Base-by-base conservation (phyloP, 2,329 filamentous ascomycete genomes). In the Talaromyces amestolkiae region DNA sequence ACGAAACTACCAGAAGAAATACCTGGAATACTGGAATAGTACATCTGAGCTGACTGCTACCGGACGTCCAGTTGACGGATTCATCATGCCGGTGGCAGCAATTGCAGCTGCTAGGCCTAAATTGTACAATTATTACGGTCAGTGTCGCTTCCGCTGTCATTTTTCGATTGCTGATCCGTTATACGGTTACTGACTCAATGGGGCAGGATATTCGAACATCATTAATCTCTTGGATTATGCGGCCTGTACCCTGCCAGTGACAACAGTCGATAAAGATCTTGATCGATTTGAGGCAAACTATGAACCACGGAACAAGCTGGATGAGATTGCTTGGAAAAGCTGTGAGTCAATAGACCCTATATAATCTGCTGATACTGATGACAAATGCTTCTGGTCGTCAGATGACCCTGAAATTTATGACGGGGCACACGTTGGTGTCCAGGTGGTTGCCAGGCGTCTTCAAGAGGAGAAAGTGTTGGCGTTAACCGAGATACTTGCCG, bases 1-100 rank as follows among this genome's bases (percentile, higher is more conserved):
- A 37, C 22, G 53, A 39, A 37, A 37, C 5, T 56, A 37, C 33
- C 53, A 56, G 53, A 56, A 37, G 33, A 37, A 22, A 15, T 56
- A 56, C 24, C 9, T 56, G 11, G 53, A 56, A 22, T 56, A 56
- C 33, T 56, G 53, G 53, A 56, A 56, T 37, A 56, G 31, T 17
- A 56, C 53, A 35, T 22, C 53, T 39, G 53, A 37, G n/a, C 6
- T 39, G 31, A 56, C 53, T 37, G n/a, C 31, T 39, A 37, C 53
- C n/a, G 53, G 78, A 43, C 69, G 74, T 72, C 1, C 73, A 79
- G 82, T 86, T 0, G 85, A 86, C 67, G 84, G 82, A 0, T 72
- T 87, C 1, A 81, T 87, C 13, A 78, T 80, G 67, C 82, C 84
- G 0, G 70, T 84, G 9, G 82, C 83, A 2, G 82, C 85, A 0